Percentiles rank a stretch among this genome's conserved stretches.
Conservation (phyloP, 2,329 filamentous ascomycete species). For the Trichocomaceae sp. region DNA sequence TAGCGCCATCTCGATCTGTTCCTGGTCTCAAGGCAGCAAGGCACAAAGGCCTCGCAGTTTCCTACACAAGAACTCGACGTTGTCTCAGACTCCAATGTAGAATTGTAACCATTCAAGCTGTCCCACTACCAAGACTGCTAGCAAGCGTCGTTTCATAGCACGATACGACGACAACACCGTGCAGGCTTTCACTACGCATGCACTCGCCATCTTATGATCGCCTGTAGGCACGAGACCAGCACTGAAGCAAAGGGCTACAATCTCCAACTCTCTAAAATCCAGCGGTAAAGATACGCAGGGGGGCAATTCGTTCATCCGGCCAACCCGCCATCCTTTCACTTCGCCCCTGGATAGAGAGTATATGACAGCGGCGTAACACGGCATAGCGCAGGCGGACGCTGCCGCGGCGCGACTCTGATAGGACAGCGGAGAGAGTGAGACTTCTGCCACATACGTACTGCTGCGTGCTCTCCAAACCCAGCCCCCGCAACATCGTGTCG, state of each 20-base stretch:
- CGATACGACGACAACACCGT: too few species aligned
- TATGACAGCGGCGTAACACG: not conserved
- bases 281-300: not conserved
- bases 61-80: not conserved
- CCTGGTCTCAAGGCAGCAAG: too few species aligned
- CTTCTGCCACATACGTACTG: not conserved
- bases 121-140: too few species aligned
- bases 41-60: too few species aligned
- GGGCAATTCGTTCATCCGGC: not conserved
- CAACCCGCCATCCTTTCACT: not conserved
- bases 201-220: not conserved
- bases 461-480: not conserved
- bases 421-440: slow-evolving; percentile 2
- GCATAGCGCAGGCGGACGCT: slow-evolving; percentile 1
- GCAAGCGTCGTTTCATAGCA: not conserved
- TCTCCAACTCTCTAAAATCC: not conserved
- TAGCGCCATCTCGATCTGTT: not conserved
- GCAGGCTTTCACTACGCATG: not conserved
- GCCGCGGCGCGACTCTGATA: slow-evolving; percentile 1
- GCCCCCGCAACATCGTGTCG: not conserved
- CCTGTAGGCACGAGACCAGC: not conserved
- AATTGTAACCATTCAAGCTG: too few species aligned
- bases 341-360: slow-evolving; percentile 1
- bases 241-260: too few species aligned
- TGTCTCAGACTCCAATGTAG: too few species aligned